Conservation (phyloP, 2,329 filamentous ascomycete genomes). For the Aspergillus novofumigatus region DNA sequence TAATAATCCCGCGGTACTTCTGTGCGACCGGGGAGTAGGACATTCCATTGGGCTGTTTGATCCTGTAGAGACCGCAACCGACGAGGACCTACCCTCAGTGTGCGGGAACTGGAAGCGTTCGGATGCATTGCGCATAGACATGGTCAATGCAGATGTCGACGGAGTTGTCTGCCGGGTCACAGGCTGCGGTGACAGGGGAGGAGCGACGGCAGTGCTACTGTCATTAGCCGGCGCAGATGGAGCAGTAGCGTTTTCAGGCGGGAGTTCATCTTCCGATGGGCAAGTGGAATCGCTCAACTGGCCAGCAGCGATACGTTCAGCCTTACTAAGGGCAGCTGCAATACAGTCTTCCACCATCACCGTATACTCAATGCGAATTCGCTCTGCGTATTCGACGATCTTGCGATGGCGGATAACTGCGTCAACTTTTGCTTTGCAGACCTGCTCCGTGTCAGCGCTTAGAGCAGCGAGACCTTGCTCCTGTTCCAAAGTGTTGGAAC, state of each 20-base stretch:
- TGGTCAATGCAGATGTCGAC: constrained; percentile 49
- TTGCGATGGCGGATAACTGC: constrained; percentile 85
- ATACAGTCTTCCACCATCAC: constrained; percentile 94
- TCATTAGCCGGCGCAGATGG: constrained; percentile 3
- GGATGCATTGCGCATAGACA: constrained; percentile 53
- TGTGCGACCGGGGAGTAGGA: constrained; percentile 82
- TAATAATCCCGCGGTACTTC: constrained; percentile 54
- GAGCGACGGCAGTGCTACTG: constrained; percentile 6
- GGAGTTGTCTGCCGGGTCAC: constrained; percentile 12
- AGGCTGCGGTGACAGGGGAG: constrained; percentile 7
- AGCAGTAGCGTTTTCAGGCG: constrained; percentile 31
- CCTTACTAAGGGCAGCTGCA: constrained; percentile 83
- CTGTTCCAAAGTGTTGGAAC: constrained; percentile 84
- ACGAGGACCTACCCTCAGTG: constrained; percentile 51
- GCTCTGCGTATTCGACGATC: constrained; percentile 93
- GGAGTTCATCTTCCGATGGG: constrained; percentile 54
- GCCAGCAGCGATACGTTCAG: constrained; percentile 79
- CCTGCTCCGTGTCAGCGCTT: constrained; percentile 83
- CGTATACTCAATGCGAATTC: constrained; percentile 90
- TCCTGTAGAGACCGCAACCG: constrained; percentile 69
- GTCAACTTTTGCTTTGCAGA: constrained; percentile 85
- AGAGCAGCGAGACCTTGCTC: constrained; percentile 83
- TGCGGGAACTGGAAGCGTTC: constrained; percentile 45
- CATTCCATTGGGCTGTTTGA: constrained; percentile 90
- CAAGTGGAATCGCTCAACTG: constrained; percentile 70